Conservation (phyloP, 257 asterid genomes). For the Jacaranda copaia region DNA sequence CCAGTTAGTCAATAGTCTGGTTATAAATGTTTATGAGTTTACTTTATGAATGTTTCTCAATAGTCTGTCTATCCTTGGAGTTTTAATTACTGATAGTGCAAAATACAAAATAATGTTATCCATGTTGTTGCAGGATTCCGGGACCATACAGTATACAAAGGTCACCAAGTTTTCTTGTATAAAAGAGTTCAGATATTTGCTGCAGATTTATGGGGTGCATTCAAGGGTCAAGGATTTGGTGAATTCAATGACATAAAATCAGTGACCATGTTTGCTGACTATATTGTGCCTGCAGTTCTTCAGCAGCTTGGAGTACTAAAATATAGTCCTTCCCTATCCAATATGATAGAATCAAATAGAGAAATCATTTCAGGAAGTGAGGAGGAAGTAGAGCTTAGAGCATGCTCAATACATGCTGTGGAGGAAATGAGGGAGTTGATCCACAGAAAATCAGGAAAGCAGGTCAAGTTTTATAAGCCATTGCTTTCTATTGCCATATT, state of each 20-base stretch:
- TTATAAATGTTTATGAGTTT: no score
- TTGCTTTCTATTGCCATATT: slow-evolving; percentile 20
- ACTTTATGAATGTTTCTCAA: neutral
- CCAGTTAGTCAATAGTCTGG: neutral
- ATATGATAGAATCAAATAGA: slow-evolving; percentile 50
- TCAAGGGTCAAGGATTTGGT: slow-evolving; percentile 91
- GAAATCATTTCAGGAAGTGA: slow-evolving; percentile 89
- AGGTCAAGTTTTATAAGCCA: slow-evolving; percentile 51
- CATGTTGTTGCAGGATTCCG: slow-evolving; percentile 74
- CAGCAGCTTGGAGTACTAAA: slow-evolving; percentile 87
- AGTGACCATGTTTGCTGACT: slow-evolving; percentile 95
- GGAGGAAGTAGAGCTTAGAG: slow-evolving; percentile 96
- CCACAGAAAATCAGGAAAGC: slow-evolving; percentile 69
- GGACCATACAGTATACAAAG: slow-evolving; percentile 93
- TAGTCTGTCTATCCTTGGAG: neutral
- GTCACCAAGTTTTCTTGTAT: slow-evolving; percentile 93
- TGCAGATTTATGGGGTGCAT: slow-evolving; percentile 98
- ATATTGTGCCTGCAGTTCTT: slow-evolving; percentile 95
- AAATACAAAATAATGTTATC: slow-evolving; percentile 18
- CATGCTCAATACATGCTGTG: slow-evolving; percentile 91
- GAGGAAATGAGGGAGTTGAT: slow-evolving; percentile 84
- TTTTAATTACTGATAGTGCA: neutral
- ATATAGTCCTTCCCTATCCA: slow-evolving; percentile 64
- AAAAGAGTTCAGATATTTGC: slow-evolving; percentile 99
- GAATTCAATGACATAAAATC: slow-evolving; percentile 75